phyloP scores from a whole-genome alignment of 2,329 filamentous ascomycete species.

The Colletotrichum lentis region DNA sequence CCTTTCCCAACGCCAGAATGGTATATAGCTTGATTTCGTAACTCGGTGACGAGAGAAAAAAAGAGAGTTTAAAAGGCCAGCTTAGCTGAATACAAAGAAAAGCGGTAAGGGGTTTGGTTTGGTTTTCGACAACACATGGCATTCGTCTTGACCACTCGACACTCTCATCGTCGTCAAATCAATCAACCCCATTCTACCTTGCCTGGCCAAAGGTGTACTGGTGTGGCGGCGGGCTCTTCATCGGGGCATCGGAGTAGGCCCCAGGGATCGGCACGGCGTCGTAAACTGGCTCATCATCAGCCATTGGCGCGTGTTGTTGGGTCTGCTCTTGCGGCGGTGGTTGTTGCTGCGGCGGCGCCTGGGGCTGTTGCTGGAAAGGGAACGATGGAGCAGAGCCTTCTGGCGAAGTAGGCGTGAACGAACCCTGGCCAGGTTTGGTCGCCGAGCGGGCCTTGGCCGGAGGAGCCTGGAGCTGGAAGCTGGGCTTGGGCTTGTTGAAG shows the following conservation, averaged over 20 bases:
- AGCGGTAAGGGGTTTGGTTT: not conserved
- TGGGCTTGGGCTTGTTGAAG: constrained; percentile 58
- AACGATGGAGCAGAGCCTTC: constrained; percentile 49
- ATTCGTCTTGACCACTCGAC: constrained; percentile 2
- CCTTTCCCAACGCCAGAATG: constrained; percentile 39
- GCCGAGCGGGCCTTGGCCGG: constrained; percentile 80
- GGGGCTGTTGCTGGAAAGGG: constrained; percentile 51
- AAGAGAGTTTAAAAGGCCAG: constrained; percentile 18
- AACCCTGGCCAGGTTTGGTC: constrained; percentile 70
- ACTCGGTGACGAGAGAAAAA: constrained; percentile 9
- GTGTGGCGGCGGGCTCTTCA: constrained; percentile 60
- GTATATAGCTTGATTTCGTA: constrained; percentile 36
- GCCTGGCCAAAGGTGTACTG: constrained; percentile 55
- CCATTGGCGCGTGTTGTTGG: constrained; percentile 72
- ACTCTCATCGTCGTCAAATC: constrained; percentile 20
- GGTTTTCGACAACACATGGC: constrained; percentile 22
- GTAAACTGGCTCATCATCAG: constrained; percentile 84
- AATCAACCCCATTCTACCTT: constrained; percentile 37
- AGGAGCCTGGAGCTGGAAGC: constrained; percentile 89
- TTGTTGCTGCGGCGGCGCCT: constrained; percentile 57
- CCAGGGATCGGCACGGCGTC: constrained; percentile 88
- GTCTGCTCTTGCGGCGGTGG: constrained; percentile 57
- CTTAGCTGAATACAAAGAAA: constrained; percentile 34
- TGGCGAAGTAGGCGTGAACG: constrained; percentile 64
- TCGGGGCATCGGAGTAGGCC: constrained; percentile 71